Conservation (phyloP, 768 basidiomycete genomes). For the Russula ochroleuca region DNA sequence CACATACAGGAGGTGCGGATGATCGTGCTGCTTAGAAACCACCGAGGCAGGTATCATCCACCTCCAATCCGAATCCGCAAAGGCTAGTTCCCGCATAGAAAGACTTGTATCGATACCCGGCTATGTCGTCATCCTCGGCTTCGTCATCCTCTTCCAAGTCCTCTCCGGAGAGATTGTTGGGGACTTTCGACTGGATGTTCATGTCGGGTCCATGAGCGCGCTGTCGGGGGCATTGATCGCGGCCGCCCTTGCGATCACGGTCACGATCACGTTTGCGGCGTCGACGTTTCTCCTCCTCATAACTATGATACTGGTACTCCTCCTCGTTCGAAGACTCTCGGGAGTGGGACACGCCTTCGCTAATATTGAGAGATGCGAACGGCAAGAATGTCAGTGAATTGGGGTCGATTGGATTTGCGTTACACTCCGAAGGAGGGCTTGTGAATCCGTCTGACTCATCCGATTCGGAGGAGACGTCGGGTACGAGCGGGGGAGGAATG, state of each 20-base stretch:
- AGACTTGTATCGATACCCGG: slow-evolving; percentile 21
- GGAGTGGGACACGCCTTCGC: slow-evolving; percentile 13
- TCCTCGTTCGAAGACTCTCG: slow-evolving; percentile 18
- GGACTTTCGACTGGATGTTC: slow-evolving; percentile 10
- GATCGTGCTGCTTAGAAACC: slow-evolving; percentile 23
- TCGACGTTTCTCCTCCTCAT: slow-evolving; percentile 28
- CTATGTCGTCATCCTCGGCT: slow-evolving; percentile 21
- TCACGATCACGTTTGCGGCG: slow-evolving; percentile 24
- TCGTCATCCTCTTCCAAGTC: slow-evolving; percentile 27
- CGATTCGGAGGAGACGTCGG: slow-evolving; percentile 58
- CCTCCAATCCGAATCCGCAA: slow-evolving; percentile 23
- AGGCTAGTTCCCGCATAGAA: slow-evolving; percentile 17
- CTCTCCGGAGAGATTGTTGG: slow-evolving; percentile 9
- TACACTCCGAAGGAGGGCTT: slow-evolving; percentile 33
- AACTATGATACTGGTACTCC: slow-evolving; percentile 18
- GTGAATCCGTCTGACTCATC: slow-evolving; percentile 59
- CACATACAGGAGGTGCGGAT: slow-evolving; percentile 5
- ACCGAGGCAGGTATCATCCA: slow-evolving; percentile 27
- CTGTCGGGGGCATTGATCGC: slow-evolving; percentile 21
- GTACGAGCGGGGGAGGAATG: slow-evolving; percentile 49
- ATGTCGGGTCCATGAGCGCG: slow-evolving; percentile 3
- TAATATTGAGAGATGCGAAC: slow-evolving; percentile 20
- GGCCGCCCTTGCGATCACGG: slow-evolving; percentile 17
- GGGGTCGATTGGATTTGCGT: slow-evolving; percentile 14
- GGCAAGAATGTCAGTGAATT: slow-evolving; percentile 29